Base-by-base conservation (phyloP, 2,329 filamentous ascomycete genomes). In the Pseudocercospora eumusae region DNA sequence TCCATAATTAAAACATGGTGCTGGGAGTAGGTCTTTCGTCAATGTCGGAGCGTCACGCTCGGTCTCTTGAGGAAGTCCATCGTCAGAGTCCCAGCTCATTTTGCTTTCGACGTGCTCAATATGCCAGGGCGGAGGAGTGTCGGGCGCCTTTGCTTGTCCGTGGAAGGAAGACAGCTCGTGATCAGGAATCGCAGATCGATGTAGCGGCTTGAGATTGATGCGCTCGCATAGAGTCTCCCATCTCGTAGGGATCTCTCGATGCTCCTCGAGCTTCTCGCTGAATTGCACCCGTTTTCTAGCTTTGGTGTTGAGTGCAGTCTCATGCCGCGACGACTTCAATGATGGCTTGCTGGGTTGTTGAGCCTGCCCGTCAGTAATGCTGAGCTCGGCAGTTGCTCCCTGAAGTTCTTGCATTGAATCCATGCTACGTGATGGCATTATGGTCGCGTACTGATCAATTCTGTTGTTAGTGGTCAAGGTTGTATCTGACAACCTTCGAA, bases 41-140 rank as follows among this genome's bases (percentile, higher is more conserved):
- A 18, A 54, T 21, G 52, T 33, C 28, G 15, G 10, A 13, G 27
- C 4, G 10, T 4, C 20, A 36, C 18, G 20, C 15, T 45, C n/a
- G 4, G 25, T 56, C 2, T 21, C 18, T 18, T 11, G 9, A 20
- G 45, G 45, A 5, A 53, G 28, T 53, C 9, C 36, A 50, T 40
- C 50, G n/a, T 56, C 50, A 21, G 18, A 49, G 27, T 42, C 33
- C 60, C 60, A 56, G 31, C 56, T 55, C 44, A 52, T 49, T 21
- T 56, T 59, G 44, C 50, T 42, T 31, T 52, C 47, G 25, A 52
- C 15, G 8, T 18, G 47, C 28, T 31, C 13, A 11, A 31, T 45
- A 9, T 45, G 52, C 62, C 62, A 64, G 21, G 59, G 60, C n/a
- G 59, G 60, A 15, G 62, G 62, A 21, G 59, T 62, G 45, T 64